Evolutionary conservation across 371 early-diverging fungal genomes (phyloP), one percentile per base, ranked within the genome.

Genomic region (Mortierella sp.): DNA sequence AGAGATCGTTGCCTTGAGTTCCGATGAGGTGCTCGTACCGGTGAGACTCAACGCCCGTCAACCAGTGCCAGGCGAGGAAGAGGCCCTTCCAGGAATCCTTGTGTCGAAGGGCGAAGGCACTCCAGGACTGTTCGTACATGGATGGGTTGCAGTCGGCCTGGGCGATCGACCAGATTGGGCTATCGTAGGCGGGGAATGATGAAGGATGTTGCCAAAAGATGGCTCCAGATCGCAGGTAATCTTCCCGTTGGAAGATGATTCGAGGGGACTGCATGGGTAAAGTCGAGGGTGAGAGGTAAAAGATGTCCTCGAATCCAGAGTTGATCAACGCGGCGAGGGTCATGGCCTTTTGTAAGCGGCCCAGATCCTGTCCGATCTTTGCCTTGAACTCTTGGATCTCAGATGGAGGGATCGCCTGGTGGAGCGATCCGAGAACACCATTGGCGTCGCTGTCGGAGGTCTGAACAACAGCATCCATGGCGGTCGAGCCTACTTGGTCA

Each of bases 271-370:
- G 82, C 80, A 82, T 82, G 32, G 86, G 86, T 3, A 86, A 51
- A 16, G 86, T 79, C 18, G 86, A 79, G 2, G 86, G 86, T 5
- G 86, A 82, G 44, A 75, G 79, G 41, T 79, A 86, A 41, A 86
- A 56, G 18, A 86, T 82, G 32, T 86, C 86, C 38, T 86, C 86
- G 65, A 86, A 86, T 43, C 86, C 86, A 74, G 82, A 86, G 75
- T 86, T 86, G 80, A 86, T 82, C 75, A 86, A 58, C 5, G 86
- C 82, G 3, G 86, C 86, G n/a, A 86, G 51, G 1, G 86, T 86
- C 77, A 86, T 21, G 43, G 82, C 75, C 56, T 79, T 82, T 38
- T 84, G 84, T 5, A 78, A 49, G 24, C 78, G 84, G 16, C 60
- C 78, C 29, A 16, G 74, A 44, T 75, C 75, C 4, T 58, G 38